Percentiles rank a stretch among this genome's conserved stretches.
These are phyloP conservation scores for Boechera divaricarpa DNA, from an alignment of 345 rosid genomes.

Conservation along the genomic window DNA sequence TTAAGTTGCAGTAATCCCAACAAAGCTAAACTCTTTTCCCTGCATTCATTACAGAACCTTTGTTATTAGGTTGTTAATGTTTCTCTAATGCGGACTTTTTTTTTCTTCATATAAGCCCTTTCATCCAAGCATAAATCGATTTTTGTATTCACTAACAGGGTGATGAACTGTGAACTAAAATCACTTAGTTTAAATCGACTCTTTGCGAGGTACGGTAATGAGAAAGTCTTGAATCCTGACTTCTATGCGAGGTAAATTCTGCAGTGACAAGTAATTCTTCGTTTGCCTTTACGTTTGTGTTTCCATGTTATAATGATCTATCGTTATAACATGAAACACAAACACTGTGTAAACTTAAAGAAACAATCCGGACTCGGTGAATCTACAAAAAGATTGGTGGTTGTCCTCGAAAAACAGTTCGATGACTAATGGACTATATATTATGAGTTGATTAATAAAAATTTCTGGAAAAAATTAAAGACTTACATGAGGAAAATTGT, in stretches of 20 bases:
- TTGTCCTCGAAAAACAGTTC: background rate
- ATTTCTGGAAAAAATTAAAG: background rate
- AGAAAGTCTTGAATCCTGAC: too few relatives aligned
- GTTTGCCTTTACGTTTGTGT: too few relatives aligned
- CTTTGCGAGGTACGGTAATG: too few relatives aligned
- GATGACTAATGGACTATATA: background rate
- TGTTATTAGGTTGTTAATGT: conserved; percentile 9
- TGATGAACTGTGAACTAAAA: background rate
- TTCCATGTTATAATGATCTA: too few relatives aligned
- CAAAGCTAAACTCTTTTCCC: conserved; percentile 21
- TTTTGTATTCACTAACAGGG: too few relatives aligned
- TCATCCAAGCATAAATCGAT: background rate
- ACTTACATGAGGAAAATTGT: conserved; percentile 50
- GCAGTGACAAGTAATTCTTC: background rate
- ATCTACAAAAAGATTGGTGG: too few relatives aligned
- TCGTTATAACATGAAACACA: too few relatives aligned
- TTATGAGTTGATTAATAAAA: background rate
- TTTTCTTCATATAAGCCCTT: background rate
- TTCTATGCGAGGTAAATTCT: too few relatives aligned
- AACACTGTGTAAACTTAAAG: too few relatives aligned
- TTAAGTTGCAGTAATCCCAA: conserved; percentile 32
- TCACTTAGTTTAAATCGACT: background rate
- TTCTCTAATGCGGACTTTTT: background rate
- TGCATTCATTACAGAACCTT: background rate
- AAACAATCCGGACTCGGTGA: too few relatives aligned